Evolutionary conservation across 768 basidiomycete species (phyloP), one percentile per base, ranked within the genome.

Genomic region (Lactarius vividus): DNA sequence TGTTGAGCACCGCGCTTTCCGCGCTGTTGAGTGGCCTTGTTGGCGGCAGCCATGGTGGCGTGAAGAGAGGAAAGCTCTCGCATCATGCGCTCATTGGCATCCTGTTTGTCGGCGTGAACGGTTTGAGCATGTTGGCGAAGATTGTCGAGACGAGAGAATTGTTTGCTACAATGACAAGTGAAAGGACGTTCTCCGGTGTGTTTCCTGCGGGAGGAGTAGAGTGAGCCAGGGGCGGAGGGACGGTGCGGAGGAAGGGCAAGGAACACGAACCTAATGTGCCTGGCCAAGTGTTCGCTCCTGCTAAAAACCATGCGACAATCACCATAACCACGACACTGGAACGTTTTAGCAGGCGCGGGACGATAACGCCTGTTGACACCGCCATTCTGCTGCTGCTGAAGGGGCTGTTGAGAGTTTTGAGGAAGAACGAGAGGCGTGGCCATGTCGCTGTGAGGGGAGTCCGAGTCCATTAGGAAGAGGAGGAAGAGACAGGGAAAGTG

Each of bases 111-210:
- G n/a, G 94, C 88, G 73, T 98, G 96, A 1, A 97, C 95, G 6
- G 96, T 96, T 82, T 96, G 92, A 0, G 95, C 93, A 76, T 98
- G 96, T 75, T 98, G 96, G 55, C 96, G 88, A 2, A 98, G 84
- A 74, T 98, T 98, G 78, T 98, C 96, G 74, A 98, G 88, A 15
- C 96, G 88, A 6, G 94, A 95, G 75, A 98, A 98, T 70, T 96
- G 89, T 76, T 96, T 96, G 15, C 88, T 85, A 80, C 96, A 98
- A 75, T 98, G 96, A 73, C 96, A 98, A 46, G 88, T 85, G 77
- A 98, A 98, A 20, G 96, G 96, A 23, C 95, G 88, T 75, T 98
- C 96, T 68, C 96, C 96, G 5, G 96, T 98, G 77, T 98, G 96
- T 84, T 98, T 98, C 71, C 96, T 98, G 78, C 59, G 2, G 26